Evolutionary conservation across 78 protist genomes (phyloP).

Genomic region (Dictyostelium capitatum): DNA sequence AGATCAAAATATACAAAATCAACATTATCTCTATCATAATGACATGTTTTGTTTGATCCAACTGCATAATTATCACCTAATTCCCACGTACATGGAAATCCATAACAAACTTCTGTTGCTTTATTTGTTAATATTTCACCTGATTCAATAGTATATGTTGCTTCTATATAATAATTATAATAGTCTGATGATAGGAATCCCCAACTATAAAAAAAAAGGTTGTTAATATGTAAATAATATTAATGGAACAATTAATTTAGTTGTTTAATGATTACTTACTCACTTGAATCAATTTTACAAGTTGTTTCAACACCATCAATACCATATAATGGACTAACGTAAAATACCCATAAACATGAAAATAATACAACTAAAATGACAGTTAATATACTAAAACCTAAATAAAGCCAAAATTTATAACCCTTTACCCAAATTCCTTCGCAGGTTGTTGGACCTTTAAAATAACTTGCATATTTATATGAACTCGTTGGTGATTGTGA

Average conservation of each 20-base stretch:
- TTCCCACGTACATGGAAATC: background rate
- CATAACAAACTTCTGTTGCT: background rate
- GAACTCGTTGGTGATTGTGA: too few relatives aligned
- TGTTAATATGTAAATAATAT: too few relatives aligned
- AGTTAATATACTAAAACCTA: background rate
- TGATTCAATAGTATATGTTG: background rate
- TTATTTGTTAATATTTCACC: background rate
- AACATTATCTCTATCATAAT: background rate
- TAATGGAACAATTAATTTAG: too few relatives aligned
- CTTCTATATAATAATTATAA: background rate
- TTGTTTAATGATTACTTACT: too few relatives aligned
- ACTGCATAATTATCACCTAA: background rate
- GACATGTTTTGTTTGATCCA: background rate
- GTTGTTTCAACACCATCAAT: background rate
- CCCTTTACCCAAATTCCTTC: too few relatives aligned
- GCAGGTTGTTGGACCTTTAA: too few relatives aligned
- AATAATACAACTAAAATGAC: background rate
- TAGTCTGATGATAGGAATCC: too few relatives aligned
- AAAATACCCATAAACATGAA: background rate
- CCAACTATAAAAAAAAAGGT: too few relatives aligned
- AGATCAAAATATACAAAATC: background rate
- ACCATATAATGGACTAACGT: background rate
- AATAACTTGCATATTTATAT: too few relatives aligned
- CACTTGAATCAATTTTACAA: background rate
- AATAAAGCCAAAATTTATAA: too few relatives aligned